Evolutionary conservation across 2,329 filamentous ascomycete genomes (phyloP).

Genomic region (Aspergillus japonicus): DNA sequence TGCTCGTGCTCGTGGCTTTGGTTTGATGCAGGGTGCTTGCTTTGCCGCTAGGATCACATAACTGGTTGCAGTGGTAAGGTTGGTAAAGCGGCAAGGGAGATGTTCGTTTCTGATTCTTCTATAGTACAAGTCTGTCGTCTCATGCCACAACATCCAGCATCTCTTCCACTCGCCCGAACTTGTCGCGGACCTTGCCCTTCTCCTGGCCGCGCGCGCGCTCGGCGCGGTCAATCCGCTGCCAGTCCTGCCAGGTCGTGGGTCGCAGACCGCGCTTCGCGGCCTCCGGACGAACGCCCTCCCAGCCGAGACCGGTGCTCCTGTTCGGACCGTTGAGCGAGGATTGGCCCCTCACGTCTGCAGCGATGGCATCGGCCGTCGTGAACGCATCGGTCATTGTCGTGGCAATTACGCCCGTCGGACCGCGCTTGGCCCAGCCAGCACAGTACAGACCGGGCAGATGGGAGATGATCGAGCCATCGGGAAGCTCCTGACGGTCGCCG

Average conservation of each 20-base stretch:
- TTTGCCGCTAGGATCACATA: too few relatives aligned
- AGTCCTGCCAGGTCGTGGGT: constrained; percentile 78
- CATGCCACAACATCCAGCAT: constrained; percentile 52
- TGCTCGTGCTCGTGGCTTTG: too few relatives aligned
- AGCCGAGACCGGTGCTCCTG: constrained; percentile 58
- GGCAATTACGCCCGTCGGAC: constrained; percentile 92
- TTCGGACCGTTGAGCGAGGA: constrained; percentile 49
- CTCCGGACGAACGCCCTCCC: constrained; percentile 71
- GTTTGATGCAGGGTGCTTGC: too few relatives aligned
- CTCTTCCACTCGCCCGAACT: constrained; percentile 56
- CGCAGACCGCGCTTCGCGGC: constrained; percentile 56
- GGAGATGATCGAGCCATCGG: constrained; percentile 43
- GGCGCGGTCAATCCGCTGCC: constrained; percentile 77
- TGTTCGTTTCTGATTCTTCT: neutral
- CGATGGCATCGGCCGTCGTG: constrained; percentile 78
- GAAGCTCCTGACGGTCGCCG: constrained; percentile 25
- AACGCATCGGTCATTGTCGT: constrained; percentile 96
- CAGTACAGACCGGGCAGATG: constrained; percentile 77
- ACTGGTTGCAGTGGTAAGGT: too few relatives aligned
- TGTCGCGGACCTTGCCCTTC: constrained; percentile 75
- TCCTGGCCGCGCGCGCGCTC: constrained; percentile 67
- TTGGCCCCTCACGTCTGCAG: constrained; percentile 65
- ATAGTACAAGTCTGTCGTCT: constrained; percentile 9
- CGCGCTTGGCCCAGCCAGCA: constrained; percentile 93
- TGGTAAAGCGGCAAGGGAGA: neutral